Conservation (phyloP, 163 green algal species). For the Scenedesmus sp. region DNA sequence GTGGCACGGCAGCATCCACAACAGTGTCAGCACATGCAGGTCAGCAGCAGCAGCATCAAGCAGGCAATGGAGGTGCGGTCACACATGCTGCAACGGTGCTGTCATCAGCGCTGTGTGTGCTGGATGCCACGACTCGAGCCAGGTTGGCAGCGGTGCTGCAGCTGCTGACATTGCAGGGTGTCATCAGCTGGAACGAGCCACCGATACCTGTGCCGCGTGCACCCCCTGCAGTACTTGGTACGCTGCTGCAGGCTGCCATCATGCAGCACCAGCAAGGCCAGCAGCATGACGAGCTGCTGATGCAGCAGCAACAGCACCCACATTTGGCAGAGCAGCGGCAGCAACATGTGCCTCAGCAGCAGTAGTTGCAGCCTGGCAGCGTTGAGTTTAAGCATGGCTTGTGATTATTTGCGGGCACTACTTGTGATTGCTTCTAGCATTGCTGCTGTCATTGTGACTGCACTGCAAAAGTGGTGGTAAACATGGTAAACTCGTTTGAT, state of each 20-base stretch:
- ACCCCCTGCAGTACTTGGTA: background rate
- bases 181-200: constrained; percentile 16
- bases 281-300: background rate
- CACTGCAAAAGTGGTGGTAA: too few relatives aligned
- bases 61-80: background rate
- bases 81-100: background rate
- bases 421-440: background rate
- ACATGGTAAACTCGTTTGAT: too few relatives aligned
- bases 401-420: background rate
- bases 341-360: background rate
- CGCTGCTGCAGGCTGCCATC: constrained; percentile 21
- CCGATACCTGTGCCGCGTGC: background rate
- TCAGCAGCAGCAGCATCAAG: constrained; percentile 13
- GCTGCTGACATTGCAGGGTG: constrained; percentile 36
- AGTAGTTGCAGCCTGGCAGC: background rate
- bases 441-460: too few relatives aligned
- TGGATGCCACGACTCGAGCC: background rate
- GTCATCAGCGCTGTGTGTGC: background rate
- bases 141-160: constrained; percentile 35
- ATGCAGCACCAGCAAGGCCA: constrained; percentile 13
- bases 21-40: background rate
- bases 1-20: background rate
- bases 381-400: background rate
- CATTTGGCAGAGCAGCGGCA: background rate
- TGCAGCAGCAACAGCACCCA: background rate